Percentiles rank a stretch among this genome's conserved stretches.
phyloP scores from a whole-genome alignment of 441 rosid species.

The Viola pubescens region DNA sequence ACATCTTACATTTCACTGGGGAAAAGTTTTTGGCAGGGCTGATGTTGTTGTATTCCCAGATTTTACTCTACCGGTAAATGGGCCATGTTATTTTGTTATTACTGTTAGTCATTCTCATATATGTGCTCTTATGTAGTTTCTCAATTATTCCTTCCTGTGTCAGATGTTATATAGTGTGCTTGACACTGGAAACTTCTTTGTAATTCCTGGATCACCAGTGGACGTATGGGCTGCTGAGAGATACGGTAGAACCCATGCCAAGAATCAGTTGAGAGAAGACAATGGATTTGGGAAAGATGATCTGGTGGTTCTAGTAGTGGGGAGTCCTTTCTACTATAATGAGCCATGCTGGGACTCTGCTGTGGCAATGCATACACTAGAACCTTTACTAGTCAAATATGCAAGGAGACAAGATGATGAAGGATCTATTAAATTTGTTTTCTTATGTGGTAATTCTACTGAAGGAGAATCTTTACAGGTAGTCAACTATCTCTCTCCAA shows the following conservation, averaged over 20 bases:
- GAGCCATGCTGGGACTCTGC: slow-evolving; percentile 83
- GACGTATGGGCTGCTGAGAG: slow-evolving; percentile 94
- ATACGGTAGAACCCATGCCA: slow-evolving; percentile 51
- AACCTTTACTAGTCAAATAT: slow-evolving; percentile 72
- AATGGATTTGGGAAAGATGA: slow-evolving; percentile 60
- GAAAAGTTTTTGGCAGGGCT: slow-evolving; percentile 65
- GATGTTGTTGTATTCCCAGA: slow-evolving; percentile 74
- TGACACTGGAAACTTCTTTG: slow-evolving; percentile 96
- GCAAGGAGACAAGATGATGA: slow-evolving; percentile 56
- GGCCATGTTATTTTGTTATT: slow-evolving; percentile 11
- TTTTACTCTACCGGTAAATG: slow-evolving; percentile 68
- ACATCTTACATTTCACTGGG: slow-evolving; percentile 69
- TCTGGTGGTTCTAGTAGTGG: slow-evolving; percentile 72
- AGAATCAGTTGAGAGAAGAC: slow-evolving; percentile 48
- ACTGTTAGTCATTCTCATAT: slow-evolving; percentile 9
- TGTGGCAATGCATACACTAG: slow-evolving; percentile 67
- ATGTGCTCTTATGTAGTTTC: slow-evolving; percentile 24
- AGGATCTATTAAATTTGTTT: slow-evolving; percentile 64
- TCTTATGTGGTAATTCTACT: slow-evolving; percentile 78
- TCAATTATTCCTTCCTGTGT: slow-evolving; percentile 30
- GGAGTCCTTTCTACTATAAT: slow-evolving; percentile 77
- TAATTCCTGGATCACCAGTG: slow-evolving; percentile 82
- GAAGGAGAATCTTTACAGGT: slow-evolving; percentile 84
- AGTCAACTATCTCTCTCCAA: slow-evolving; percentile 14
- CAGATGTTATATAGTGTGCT: slow-evolving; percentile 94